phyloP scores from a whole-genome alignment of 257 asterid species.

The Primulina tabacum region DNA sequence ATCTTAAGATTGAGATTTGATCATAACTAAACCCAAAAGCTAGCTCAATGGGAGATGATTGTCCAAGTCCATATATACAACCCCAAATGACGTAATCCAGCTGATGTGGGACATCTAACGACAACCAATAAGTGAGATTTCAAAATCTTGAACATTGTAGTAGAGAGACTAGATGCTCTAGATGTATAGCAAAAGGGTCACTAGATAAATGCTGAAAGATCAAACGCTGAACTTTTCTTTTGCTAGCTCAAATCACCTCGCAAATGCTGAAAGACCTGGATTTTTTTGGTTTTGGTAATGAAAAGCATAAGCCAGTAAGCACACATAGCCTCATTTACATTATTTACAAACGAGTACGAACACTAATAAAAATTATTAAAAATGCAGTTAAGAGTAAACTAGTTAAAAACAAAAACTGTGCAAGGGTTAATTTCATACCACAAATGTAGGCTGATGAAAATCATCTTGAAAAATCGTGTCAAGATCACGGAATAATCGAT shows the following conservation, averaged over 20 bases:
- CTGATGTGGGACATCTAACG: too few relatives aligned
- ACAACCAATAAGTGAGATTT: background rate
- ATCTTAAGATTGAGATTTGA: too few relatives aligned
- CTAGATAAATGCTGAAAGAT: background rate
- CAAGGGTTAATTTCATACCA: conserved; percentile 45
- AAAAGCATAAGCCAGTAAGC: background rate
- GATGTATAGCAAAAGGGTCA: background rate
- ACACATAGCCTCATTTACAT: background rate
- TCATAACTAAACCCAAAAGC: too few relatives aligned
- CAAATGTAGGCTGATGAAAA: conserved; percentile 81
- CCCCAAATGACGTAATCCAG: too few relatives aligned
- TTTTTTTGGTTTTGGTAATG: background rate
- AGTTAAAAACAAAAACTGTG: conserved; percentile 4
- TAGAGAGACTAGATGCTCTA: background rate
- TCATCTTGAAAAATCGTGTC: conserved; percentile 71
- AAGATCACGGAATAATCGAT: conserved; percentile 63
- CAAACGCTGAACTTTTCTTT: too few relatives aligned
- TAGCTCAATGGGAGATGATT: too few relatives aligned
- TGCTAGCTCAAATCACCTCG: background rate
- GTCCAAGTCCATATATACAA: too few relatives aligned
- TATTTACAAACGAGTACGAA: background rate
- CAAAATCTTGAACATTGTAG: background rate
- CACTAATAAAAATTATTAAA: background rate
- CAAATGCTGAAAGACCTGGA: background rate
- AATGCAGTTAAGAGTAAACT: background rate